Evolutionary conservation across 2,329 filamentous ascomycete species (phyloP), one percentile per base, ranked within the genome.

Genomic region (Xylaria sp.): DNA sequence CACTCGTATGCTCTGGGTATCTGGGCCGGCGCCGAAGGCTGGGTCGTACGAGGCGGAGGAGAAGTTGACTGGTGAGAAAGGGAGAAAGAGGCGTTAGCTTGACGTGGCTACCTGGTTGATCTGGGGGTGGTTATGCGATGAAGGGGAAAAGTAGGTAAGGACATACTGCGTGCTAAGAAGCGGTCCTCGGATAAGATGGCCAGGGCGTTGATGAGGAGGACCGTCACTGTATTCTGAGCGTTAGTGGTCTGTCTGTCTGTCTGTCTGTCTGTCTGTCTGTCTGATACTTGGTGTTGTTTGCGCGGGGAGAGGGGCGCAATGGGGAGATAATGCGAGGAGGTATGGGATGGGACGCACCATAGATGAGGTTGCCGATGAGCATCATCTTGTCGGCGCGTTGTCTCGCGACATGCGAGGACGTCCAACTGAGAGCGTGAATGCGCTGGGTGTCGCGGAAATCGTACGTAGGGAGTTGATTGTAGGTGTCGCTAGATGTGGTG

Each of bases 141-240:
- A 25, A 1, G 4, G 42, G 5, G 28, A 12, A 5, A n/a, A n/a
- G n/a, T n/a, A n/a, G n/a, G n/a, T n/a, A n/a, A n/a, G n/a, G 45
- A 78, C 83, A 69, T 88, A 92, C 91, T 93, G 78, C 92, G 88
- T 58, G 89, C 91, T 69, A 97, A 91, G 78, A 97, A 97, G 66
- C 93, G 90, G 80, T 97, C 93, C 86, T 97, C 94, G 71, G 92
- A 96, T 68, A 98, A 90, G 74, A 97, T 88, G 67, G 94, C 92
- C 75, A 98, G 90, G 69, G 92, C 92, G 79, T 99, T 99, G 79
- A 95, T 89, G 75, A 98, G 86, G 73, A 98, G 92, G 76, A 96
- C 84, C 70, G 88, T 85, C 69, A 94, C 91, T 93, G 73, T 21
- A 43, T 4, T n/a, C 12, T n/a, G 43, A 25, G 37, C 42, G 45